These are phyloP conservation scores for Ophiostoma montium DNA, from an alignment of 2,329 filamentous ascomycete species.

Conservation along the genomic window DNA sequence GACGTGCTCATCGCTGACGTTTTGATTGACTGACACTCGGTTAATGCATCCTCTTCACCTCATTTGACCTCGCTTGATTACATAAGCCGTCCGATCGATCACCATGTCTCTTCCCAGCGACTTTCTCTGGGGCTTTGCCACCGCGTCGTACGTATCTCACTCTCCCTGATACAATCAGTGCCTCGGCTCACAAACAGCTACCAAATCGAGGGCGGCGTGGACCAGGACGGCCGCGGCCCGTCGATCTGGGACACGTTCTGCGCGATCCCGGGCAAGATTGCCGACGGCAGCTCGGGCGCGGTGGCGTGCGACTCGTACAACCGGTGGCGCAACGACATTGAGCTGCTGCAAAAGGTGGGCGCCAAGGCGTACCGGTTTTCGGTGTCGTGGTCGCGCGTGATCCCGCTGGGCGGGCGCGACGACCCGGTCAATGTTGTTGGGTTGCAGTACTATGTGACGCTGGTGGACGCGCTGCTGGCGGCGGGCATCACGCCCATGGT, in stretches of 20 bases:
- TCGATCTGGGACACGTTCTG: constrained; percentile 91
- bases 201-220: constrained; percentile 67
- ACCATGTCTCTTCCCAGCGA: constrained; percentile 49
- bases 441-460: constrained; percentile 62
- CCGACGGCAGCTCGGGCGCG: constrained; percentile 58
- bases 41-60: no score
- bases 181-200: constrained; percentile 39
- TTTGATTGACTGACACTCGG: no score
- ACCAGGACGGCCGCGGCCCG: constrained; percentile 63
- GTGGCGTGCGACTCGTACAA: constrained; percentile 82
- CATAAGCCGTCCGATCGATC: background rate
- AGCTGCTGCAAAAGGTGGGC: constrained; percentile 58
- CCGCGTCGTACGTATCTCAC: constrained; percentile 46
- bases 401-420: constrained; percentile 69
- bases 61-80: no score
- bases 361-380: constrained; percentile 73
- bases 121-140: constrained; percentile 71
- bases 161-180: no score
- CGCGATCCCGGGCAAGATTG: constrained; percentile 66
- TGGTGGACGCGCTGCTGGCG: constrained; percentile 63
- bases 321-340: constrained; percentile 62
- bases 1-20: no score
- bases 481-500: constrained; percentile 69
- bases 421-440: constrained; percentile 71
- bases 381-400: constrained; percentile 71